Percentiles rank a stretch among this genome's conserved stretches.
phyloP scores from a whole-genome alignment of 495 filamentous ascomycete genomes.

The Aspergillus nidulans region DNA sequence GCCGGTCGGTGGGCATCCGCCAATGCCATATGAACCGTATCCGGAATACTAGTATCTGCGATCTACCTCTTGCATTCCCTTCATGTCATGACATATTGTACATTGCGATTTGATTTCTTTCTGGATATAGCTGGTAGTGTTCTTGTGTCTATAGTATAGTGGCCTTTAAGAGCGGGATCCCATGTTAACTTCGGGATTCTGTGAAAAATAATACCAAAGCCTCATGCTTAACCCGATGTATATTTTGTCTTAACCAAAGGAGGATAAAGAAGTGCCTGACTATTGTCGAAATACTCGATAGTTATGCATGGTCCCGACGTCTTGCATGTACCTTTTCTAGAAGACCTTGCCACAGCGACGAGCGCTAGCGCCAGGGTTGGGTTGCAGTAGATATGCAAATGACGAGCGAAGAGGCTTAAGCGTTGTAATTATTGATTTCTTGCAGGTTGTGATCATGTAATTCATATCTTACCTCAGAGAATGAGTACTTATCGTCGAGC shows the following conservation, averaged over 20 bases:
- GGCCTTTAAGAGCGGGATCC: neutral
- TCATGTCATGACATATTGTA: slow-evolving; percentile 3
- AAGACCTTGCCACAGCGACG: slow-evolving; percentile 11
- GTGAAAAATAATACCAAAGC: slow-evolving; percentile 1
- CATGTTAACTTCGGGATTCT: neutral
- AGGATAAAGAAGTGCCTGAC: too few species aligned
- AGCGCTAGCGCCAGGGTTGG: neutral
- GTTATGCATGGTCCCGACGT: neutral
- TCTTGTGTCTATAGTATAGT: slow-evolving; percentile 6
- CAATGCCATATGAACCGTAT: slow-evolving; percentile 16
- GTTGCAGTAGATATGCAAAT: neutral
- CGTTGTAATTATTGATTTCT: neutral
- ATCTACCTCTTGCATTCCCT: neutral
- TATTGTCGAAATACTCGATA: neutral
- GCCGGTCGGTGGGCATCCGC: slow-evolving; percentile 10
- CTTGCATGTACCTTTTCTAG: neutral
- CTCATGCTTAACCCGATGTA: neutral
- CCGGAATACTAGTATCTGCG: slow-evolving; percentile 13
- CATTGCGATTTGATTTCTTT: neutral
- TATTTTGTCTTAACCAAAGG: too few species aligned
- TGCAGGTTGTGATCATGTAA: neutral
- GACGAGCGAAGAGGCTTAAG: neutral
- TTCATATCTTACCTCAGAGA: neutral
- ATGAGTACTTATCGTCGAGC: neutral
- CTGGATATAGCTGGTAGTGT: slow-evolving; percentile 7